phyloP scores from a whole-genome alignment of 495 filamentous ascomycete species.

The Tuber microsphaerosporum region DNA sequence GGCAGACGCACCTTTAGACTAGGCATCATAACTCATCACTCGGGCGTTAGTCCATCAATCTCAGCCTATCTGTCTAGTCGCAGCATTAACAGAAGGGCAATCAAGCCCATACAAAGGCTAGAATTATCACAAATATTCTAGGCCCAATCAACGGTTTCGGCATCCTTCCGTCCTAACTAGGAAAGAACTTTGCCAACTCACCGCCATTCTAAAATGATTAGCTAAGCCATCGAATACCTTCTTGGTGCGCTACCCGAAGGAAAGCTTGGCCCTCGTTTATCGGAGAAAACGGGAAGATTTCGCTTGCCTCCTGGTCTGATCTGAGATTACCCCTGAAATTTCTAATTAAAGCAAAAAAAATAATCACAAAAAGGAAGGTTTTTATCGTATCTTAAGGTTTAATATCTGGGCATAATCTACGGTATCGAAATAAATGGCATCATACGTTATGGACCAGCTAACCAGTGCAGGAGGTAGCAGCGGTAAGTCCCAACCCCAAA shows the following conservation, averaged over 20 bases:
- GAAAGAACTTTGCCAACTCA: neutral
- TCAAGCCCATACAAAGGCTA: neutral
- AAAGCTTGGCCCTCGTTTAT: slow-evolving; percentile 2
- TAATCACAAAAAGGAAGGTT: neutral
- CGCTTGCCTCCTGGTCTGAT: neutral
- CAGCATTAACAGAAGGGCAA: neutral
- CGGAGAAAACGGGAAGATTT: neutral
- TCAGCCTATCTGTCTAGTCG: neutral
- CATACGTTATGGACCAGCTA: neutral
- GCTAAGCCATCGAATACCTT: neutral
- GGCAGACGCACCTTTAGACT: neutral
- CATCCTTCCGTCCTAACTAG: neutral
- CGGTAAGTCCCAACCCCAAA: neutral
- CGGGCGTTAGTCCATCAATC: neutral
- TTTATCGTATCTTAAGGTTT: neutral
- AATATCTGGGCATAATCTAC: neutral
- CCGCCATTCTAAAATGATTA: neutral
- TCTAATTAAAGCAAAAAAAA: neutral
- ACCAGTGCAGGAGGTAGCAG: neutral
- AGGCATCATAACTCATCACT: neutral
- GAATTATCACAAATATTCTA: neutral
- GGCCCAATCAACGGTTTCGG: neutral
- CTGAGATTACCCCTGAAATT: neutral
- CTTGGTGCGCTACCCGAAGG: neutral
- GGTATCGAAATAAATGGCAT: neutral